These are phyloP conservation scores for Penicillium cataractarum DNA, from an alignment of 495 filamentous ascomycete species.

Conservation along the genomic window DNA sequence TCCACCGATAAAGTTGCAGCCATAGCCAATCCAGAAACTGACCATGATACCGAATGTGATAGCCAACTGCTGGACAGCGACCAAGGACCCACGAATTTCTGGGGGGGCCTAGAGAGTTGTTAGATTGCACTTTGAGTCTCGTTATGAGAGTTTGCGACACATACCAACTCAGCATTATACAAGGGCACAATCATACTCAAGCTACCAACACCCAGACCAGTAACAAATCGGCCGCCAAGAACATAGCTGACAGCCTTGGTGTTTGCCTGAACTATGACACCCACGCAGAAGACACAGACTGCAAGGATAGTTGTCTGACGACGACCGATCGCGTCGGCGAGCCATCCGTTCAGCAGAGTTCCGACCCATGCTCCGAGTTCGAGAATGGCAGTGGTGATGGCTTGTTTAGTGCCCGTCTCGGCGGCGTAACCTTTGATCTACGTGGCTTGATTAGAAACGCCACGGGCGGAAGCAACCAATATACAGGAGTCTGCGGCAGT, in stretches of 20 bases:
- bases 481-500: background rate
- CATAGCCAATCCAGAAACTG: constrained; percentile 57
- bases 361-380: constrained; percentile 17
- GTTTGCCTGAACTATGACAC: constrained; percentile 15
- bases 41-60: constrained; percentile 66
- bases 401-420: constrained; percentile 6
- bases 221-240: constrained; percentile 46
- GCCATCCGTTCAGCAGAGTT: constrained; percentile 8
- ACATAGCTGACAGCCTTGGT: constrained; percentile 8
- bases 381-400: constrained; percentile 12
- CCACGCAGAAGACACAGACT: constrained; percentile 5
- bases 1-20: constrained; percentile 51
- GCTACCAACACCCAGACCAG: constrained; percentile 50
- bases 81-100: constrained; percentile 72
- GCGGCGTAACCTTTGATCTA: constrained; percentile 8
- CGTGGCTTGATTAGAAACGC: background rate
- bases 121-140: constrained; percentile 40
- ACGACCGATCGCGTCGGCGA: constrained; percentile 13
- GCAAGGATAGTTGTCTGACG: constrained; percentile 5
- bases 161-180: constrained; percentile 62
- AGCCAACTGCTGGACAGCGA: constrained; percentile 73
- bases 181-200: constrained; percentile 62
- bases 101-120: constrained; percentile 61
- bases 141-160: constrained; percentile 5
- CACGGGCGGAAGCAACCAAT: background rate